Percentiles rank a stretch among this genome's conserved stretches.
These are phyloP conservation scores for Crepidotus variabilis DNA, from an alignment of 768 basidiomycete species.

Conservation along the genomic window DNA sequence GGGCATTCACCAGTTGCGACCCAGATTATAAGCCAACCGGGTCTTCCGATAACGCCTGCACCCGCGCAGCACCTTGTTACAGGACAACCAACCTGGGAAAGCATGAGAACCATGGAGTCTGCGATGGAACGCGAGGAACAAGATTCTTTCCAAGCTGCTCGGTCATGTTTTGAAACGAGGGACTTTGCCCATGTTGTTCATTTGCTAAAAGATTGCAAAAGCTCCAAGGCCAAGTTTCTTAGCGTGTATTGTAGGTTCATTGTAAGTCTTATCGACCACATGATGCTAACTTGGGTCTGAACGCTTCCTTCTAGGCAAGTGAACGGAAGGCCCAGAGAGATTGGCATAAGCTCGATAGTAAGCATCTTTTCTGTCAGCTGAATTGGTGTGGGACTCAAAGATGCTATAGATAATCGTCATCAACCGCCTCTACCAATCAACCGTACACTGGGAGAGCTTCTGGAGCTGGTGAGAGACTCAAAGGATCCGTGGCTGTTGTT, in stretches of 20 bases:
- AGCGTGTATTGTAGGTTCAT: slow-evolving; percentile 79
- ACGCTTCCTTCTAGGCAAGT: slow-evolving; percentile 50
- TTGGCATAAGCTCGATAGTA: slow-evolving; percentile 82
- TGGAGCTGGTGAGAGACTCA: slow-evolving; percentile 52
- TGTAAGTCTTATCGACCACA: slow-evolving; percentile 44
- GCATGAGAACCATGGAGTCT: slow-evolving; percentile 33
- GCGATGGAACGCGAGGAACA: slow-evolving; percentile 59
- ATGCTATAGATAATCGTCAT: slow-evolving; percentile 54
- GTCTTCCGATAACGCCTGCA: slow-evolving; percentile 20
- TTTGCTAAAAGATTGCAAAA: slow-evolving; percentile 59
- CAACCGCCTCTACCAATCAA: slow-evolving; percentile 70
- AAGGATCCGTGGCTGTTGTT: slow-evolving; percentile 84
- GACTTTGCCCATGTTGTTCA: slow-evolving; percentile 76
- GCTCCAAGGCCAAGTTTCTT: slow-evolving; percentile 74
- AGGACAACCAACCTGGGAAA: slow-evolving; percentile 25
- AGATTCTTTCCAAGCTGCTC: slow-evolving; percentile 70
- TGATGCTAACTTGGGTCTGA: not conserved
- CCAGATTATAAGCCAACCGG: slow-evolving; percentile 25
- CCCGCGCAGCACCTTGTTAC: slow-evolving; percentile 35
- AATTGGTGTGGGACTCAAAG: slow-evolving; percentile 1
- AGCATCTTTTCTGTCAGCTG: slow-evolving; percentile 19
- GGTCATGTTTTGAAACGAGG: slow-evolving; percentile 67
- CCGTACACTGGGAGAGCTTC: slow-evolving; percentile 48
- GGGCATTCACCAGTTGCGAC: slow-evolving; percentile 30
- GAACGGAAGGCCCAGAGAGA: slow-evolving; percentile 81